Evolutionary conservation across 108 stramenopile species (phyloP).

Genomic region (Fistulifera solaris): DNA sequence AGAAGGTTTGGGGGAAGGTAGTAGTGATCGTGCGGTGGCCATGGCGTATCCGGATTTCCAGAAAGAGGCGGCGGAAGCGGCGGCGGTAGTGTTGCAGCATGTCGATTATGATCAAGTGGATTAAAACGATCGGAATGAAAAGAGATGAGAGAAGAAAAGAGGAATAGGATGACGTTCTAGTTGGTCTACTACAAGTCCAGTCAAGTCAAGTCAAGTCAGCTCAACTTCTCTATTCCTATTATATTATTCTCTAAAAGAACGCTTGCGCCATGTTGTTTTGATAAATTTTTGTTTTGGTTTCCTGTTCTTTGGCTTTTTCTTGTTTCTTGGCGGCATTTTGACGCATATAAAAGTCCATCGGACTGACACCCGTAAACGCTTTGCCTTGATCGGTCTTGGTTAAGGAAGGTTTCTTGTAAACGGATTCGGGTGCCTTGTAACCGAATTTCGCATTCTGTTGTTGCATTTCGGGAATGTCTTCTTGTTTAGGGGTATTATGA

Average conservation of each 20-base stretch:
- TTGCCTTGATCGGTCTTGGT: conserved; percentile 6
- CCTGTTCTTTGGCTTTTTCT: conserved; percentile 9
- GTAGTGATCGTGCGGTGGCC: conserved; percentile 49
- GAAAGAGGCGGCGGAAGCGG: background rate
- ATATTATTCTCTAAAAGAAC: conserved; percentile 1
- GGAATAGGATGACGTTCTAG: too few species aligned
- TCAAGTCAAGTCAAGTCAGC: too few species aligned
- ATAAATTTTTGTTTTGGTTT: conserved; percentile 7
- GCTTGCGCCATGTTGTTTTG: conserved; percentile 11
- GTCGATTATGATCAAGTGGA: background rate
- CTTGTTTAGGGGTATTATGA: background rate
- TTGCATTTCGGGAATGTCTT: conserved; percentile 1
- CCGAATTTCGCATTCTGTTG: conserved; percentile 7
- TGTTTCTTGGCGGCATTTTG: conserved; percentile 14
- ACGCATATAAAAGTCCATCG: conserved; percentile 14
- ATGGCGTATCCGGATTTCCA: conserved; percentile 1
- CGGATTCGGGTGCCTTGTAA: conserved; percentile 13
- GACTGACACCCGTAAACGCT: conserved; percentile 11
- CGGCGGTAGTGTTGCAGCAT: background rate
- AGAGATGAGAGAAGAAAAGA: too few species aligned
- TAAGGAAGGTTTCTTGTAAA: conserved; percentile 5
- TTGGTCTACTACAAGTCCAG: too few species aligned
- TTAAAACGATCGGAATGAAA: background rate
- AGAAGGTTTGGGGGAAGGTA: conserved; percentile 74
- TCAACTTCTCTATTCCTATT: background rate